Evolutionary conservation across 805 yeast genomes (phyloP).

Genomic region (Suhomyces canberraensis): DNA sequence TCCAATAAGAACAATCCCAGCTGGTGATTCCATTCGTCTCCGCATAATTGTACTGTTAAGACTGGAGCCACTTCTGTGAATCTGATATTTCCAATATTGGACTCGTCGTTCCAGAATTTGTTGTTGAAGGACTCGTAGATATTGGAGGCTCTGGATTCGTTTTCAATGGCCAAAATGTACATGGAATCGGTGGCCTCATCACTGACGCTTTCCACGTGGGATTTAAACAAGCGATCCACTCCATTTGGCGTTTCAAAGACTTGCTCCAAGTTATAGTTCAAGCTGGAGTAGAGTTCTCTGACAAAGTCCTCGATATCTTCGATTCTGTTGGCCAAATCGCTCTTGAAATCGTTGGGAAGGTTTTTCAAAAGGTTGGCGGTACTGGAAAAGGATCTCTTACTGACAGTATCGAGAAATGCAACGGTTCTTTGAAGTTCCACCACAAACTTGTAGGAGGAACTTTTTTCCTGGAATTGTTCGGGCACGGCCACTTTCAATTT

Average conservation of each 20-base stretch:
- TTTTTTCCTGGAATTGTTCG: slow-evolving; percentile 5
- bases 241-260: slow-evolving; percentile 1
- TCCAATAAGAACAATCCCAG: slow-evolving; percentile 19
- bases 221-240: slow-evolving; percentile 18
- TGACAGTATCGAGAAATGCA: slow-evolving; percentile 15
- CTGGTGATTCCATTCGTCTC: slow-evolving; percentile 21
- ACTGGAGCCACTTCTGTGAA: slow-evolving; percentile 28
- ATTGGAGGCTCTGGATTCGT: slow-evolving; percentile 21
- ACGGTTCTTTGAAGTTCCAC: slow-evolving; percentile 24
- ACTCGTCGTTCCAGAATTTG: slow-evolving; percentile 36
- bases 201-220: slow-evolving; percentile 25
- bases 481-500: slow-evolving; percentile 8
- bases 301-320: slow-evolving; percentile 19
- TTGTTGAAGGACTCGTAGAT: slow-evolving; percentile 33
- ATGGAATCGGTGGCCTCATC: slow-evolving; percentile 25
- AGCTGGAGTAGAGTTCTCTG: slow-evolving; percentile 9
- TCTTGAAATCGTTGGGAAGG: slow-evolving; percentile 18
- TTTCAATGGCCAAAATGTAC: slow-evolving; percentile 31
- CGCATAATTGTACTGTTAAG: slow-evolving; percentile 26
- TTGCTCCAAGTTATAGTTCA: slow-evolving; percentile 3
- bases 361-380: slow-evolving; percentile 15
- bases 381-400: slow-evolving; percentile 21
- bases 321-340: slow-evolving; percentile 14
- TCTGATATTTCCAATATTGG: slow-evolving; percentile 25
- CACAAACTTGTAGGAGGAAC: slow-evolving; percentile 11